Percentiles rank a stretch among this genome's conserved stretches.
Conservation (phyloP, 176 grass and related monocot genomes). For the Eleusine coracana region DNA sequence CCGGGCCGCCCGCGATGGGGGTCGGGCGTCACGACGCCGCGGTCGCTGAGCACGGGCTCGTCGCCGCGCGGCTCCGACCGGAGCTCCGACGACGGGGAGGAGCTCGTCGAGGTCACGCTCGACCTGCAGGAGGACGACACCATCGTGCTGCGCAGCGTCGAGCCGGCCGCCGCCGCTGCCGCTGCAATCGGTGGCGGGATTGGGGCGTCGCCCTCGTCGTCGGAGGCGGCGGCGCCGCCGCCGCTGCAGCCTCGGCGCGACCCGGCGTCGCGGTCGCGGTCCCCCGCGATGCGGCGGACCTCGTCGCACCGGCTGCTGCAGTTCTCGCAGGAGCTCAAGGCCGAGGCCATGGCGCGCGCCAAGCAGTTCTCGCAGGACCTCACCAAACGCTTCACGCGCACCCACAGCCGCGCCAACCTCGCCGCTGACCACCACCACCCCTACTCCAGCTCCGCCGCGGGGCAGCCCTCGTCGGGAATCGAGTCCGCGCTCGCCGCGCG, state of each 20-base stretch:
- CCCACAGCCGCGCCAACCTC: conserved; percentile 52
- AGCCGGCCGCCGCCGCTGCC: conserved; percentile 32
- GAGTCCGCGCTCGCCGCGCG: conserved; percentile 78
- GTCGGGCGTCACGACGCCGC: conserved; percentile 50
- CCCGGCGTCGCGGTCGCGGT: conserved; percentile 44
- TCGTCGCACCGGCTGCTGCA: conserved; percentile 83
- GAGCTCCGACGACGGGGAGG: conserved; percentile 69
- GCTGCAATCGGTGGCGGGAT: not conserved
- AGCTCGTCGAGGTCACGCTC: conserved; percentile 89
- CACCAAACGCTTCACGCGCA: conserved; percentile 66
- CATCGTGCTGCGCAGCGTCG: conserved; percentile 79
- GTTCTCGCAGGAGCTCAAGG: conserved; percentile 89
- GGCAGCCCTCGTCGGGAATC: conserved; percentile 11
- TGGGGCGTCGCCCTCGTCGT: conserved; percentile 27
- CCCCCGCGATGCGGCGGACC: conserved; percentile 69
- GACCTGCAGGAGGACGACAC: conserved; percentile 86
- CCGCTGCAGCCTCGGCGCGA: not conserved
- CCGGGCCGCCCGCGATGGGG: conserved; percentile 53
- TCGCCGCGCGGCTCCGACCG: conserved; percentile 52
- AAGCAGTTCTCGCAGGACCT: conserved; percentile 81
- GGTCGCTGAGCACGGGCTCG: conserved; percentile 61
- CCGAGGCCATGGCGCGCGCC: conserved; percentile 63
- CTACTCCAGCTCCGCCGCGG: not conserved
- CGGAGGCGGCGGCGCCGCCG: not conserved
- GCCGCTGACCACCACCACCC: not conserved